Evolutionary conservation across 768 basidiomycete genomes (phyloP).

Genomic region (Pisolithus marmoratus): DNA sequence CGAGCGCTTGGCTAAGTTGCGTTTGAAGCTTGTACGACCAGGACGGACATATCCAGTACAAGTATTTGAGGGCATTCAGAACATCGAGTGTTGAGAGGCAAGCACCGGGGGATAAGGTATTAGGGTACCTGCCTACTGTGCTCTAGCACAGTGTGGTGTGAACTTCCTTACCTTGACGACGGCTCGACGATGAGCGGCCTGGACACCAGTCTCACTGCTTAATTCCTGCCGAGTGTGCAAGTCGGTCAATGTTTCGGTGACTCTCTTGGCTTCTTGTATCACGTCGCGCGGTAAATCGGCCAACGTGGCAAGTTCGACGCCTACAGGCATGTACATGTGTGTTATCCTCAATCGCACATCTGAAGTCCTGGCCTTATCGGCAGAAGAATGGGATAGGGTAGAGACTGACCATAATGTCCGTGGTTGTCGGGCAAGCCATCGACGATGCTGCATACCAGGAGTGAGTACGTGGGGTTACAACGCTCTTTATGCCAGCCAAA

Average conservation of each 20-base stretch:
- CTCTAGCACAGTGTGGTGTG: too few relatives aligned
- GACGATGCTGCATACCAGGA: constrained; percentile 46
- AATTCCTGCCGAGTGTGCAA: constrained; percentile 52
- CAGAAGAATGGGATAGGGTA: neutral
- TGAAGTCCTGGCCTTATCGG: too few relatives aligned
- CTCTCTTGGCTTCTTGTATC: constrained; percentile 52
- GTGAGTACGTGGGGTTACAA: neutral
- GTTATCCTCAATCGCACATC: neutral
- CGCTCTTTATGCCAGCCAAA: neutral
- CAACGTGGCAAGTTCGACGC: constrained; percentile 81
- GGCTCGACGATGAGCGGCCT: constrained; percentile 59
- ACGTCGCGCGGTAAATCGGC: constrained; percentile 80
- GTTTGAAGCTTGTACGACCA: constrained; percentile 52
- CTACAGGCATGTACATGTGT: constrained; percentile 35
- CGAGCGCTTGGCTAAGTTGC: constrained; percentile 67
- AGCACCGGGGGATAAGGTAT: too few relatives aligned
- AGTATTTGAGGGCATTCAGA: too few relatives aligned
- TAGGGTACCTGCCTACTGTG: too few relatives aligned
- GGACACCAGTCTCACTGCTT: constrained; percentile 55
- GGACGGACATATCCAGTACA: neutral
- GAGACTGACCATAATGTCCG: constrained; percentile 64
- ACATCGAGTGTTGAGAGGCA: too few relatives aligned
- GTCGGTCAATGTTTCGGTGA: constrained; percentile 54
- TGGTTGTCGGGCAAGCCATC: constrained; percentile 61
- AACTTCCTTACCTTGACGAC: constrained; percentile 54